Base-by-base conservation (phyloP, 169 alveolate species). In the Condylostoma magnum region DNA sequence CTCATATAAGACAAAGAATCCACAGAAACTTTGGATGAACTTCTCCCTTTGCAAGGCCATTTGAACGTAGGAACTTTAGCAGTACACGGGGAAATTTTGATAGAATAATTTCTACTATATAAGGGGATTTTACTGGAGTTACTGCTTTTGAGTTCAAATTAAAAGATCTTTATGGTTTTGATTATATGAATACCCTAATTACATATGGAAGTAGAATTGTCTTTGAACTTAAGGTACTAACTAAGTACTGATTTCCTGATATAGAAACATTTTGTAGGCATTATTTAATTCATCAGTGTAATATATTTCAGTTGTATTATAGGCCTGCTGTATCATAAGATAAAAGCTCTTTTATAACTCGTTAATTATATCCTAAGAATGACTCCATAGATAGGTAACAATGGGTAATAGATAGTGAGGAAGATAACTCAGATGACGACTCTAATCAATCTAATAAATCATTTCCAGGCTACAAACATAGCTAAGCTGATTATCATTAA, bases 111-210 rank as follows among this genome's bases (percentile, higher is more conserved):
- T 60, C 12, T n/a, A 12, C 34, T 15, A n/a, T 60, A 12, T 20
- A 55, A 10, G 71, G 56, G 20, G 57, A 60, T n/a, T 60, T 25
- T 30, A 28, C 50, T 15, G 83, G 83, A 50, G 81, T 80, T 6
- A 77, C 69, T 5, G 67, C 79, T 10, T 80, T 80, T 70, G 87
- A 80, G 43, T 28, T 80, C 2, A 66, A 57, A 8, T 57, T n/a
- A 8, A 52, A 55, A 15, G 76, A 80, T 4, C 68, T 80, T 6
- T 72, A 22, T 15, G 87, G 87, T 20, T 41, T 80, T 70, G 82
- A 60, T 6, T 80, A 66, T 46, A 31, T 54, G 71, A 80, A 80
- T 55, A 47, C 63, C 12, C 33, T 75, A 3, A 27, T 63, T 18
- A 63, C 46, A 33, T 56, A 76, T 47, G 48, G 75, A 4, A 18